A percentile compares a stretch with the other conserved stretches of the same genome.
These are phyloP conservation scores for Galerina marginata DNA, from an alignment of 768 basidiomycete species.

Conservation along the genomic window DNA sequence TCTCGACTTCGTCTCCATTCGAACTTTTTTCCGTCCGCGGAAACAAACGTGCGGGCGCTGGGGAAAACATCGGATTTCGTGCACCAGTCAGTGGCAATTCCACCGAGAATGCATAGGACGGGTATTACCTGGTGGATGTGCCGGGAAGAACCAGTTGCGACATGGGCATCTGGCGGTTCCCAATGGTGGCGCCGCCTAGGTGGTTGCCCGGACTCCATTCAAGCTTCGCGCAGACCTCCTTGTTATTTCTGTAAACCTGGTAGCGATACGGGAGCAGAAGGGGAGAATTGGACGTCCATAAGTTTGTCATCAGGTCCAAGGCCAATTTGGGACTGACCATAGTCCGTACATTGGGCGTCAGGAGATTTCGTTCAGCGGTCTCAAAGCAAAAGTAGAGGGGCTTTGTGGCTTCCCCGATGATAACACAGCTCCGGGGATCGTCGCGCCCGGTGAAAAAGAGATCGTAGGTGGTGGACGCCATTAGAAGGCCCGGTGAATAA, in stretches of 20 bases:
- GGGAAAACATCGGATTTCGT: conserved; percentile 18
- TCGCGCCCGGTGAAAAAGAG: conserved; percentile 74
- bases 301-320: conserved; percentile 21
- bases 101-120: conserved; percentile 10
- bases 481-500: conserved; percentile 40
- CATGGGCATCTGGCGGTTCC: conserved; percentile 62
- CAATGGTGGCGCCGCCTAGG: conserved; percentile 61
- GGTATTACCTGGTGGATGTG: conserved; percentile 52
- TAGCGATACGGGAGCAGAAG: background rate
- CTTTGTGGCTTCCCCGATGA: conserved; percentile 68
- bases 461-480: conserved; percentile 52
- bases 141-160: conserved; percentile 63
- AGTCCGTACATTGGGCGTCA: conserved; percentile 50
- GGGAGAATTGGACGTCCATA: conserved; percentile 8
- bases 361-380: conserved; percentile 50
- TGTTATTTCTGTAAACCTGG: conserved; percentile 52
- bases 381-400: conserved; percentile 72
- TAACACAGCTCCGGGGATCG: conserved; percentile 68
- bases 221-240: conserved; percentile 52
- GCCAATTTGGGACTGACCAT: conserved; percentile 43
- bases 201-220: conserved; percentile 60
- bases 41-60: conserved; percentile 67
- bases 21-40: conserved; percentile 60
- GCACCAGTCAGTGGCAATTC: conserved; percentile 16
- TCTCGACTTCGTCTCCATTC: conserved; percentile 68